These are phyloP conservation scores for Lichtheimia corymbifera DNA, from an alignment of 371 early-diverging fungal species.

Conservation along the genomic window DNA sequence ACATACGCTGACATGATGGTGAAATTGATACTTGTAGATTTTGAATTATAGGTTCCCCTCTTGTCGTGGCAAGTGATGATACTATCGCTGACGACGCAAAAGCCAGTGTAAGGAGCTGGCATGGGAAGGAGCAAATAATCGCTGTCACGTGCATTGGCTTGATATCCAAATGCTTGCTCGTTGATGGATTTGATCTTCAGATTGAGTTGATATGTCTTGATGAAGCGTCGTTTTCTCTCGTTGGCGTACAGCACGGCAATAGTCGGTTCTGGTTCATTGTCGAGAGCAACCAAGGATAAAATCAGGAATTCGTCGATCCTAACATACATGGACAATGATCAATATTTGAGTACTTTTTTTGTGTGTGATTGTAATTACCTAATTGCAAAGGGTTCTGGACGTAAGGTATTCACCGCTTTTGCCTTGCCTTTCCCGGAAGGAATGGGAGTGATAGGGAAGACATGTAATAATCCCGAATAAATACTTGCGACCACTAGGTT, in stretches of 20 bases:
- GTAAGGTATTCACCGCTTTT: conserved; percentile 19
- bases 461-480: conserved; percentile 57
- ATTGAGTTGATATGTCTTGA: conserved; percentile 65
- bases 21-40: conserved; percentile 54
- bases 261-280: conserved; percentile 38
- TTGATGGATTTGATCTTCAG: conserved; percentile 40
- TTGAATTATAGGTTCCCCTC: conserved; percentile 12
- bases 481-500: conserved; percentile 48
- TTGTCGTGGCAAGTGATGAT: conserved; percentile 59
- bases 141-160: conserved; percentile 48
- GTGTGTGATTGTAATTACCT: no score
- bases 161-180: conserved; percentile 23
- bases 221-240: conserved; percentile 52
- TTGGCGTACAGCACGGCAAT: conserved; percentile 74
- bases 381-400: conserved; percentile 23
- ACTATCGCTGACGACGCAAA: conserved; percentile 74
- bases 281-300: conserved; percentile 60
- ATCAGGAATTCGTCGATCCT: conserved; percentile 72
- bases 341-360: no score
- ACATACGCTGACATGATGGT: conserved; percentile 15
- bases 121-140: conserved; percentile 64
- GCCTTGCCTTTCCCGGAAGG: conserved; percentile 30
- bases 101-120: conserved; percentile 59
- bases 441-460: conserved; percentile 37
- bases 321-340: conserved; percentile 4